phyloP scores from a whole-genome alignment of 1,284 basidiomycete genomes.

The Naganishia sp. region DNA sequence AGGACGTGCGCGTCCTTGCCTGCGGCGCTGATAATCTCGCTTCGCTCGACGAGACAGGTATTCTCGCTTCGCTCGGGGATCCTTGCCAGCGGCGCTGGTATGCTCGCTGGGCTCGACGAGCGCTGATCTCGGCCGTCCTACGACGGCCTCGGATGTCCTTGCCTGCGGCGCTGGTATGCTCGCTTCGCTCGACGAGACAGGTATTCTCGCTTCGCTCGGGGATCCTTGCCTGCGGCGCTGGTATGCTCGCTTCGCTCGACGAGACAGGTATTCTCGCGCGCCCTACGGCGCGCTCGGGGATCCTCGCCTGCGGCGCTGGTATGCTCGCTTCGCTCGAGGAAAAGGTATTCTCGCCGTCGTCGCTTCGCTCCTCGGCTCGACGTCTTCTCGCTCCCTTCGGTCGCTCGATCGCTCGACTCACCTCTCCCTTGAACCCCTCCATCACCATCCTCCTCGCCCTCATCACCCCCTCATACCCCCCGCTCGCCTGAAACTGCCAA shows the following conservation, averaged over 20 bases:
- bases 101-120: background rate
- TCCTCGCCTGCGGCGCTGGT: no score
- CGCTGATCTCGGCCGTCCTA: background rate
- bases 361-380: no score
- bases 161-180: background rate
- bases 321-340: no score
- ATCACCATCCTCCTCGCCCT: constrained; percentile 12
- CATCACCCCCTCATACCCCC: constrained; percentile 18
- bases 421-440: background rate
- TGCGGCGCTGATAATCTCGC: no score
- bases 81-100: background rate
- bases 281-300: no score
- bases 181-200: background rate
- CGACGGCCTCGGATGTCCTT: no score
- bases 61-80: no score
- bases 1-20: background rate
- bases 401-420: background rate
- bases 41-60: no score
- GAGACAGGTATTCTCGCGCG: background rate
- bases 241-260: background rate
- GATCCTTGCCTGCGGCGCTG: no score
- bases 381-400: no score
- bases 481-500: constrained; percentile 23
- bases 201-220: no score
- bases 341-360: no score